Conservation (phyloP, 2,329 filamentous ascomycete genomes). For the Aspergillus melleus region DNA sequence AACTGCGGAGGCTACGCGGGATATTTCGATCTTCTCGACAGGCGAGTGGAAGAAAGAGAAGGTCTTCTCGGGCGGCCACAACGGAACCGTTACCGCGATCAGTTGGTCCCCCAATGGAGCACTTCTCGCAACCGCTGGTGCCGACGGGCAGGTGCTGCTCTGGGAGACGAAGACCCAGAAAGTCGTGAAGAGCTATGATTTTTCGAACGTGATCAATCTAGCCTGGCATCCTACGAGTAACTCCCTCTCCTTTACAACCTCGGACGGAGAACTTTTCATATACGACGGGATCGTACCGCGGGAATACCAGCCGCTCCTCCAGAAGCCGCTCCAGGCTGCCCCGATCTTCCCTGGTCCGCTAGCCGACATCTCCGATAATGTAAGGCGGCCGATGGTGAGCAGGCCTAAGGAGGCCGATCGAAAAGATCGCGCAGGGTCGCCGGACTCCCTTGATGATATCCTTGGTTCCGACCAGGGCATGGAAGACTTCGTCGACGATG, state of each 20-base stretch:
- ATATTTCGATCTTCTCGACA: constrained; percentile 84
- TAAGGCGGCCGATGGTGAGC: constrained; percentile 56
- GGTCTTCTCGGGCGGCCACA: constrained; percentile 75
- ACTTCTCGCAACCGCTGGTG: constrained; percentile 67
- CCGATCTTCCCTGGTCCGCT: constrained; percentile 84
- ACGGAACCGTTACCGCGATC: constrained; percentile 79
- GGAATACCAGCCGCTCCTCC: constrained; percentile 51
- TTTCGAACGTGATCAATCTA: constrained; percentile 80
- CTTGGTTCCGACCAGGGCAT: constrained; percentile 64
- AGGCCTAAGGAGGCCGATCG: constrained; percentile 56
- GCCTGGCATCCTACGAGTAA: constrained; percentile 91
- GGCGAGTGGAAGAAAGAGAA: constrained; percentile 87
- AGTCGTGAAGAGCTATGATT: constrained; percentile 74
- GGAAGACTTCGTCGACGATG: constrained; percentile 89
- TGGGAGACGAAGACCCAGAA: constrained; percentile 92
- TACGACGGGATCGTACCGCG: constrained; percentile 60
- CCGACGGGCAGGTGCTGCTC: constrained; percentile 55
- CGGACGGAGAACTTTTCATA: constrained; percentile 90
- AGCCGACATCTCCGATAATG: constrained; percentile 67
- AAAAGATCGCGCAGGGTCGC: constrained; percentile 60
- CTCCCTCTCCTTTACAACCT: constrained; percentile 85
- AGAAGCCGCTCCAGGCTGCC: constrained; percentile 66
- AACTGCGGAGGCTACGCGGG: constrained; percentile 74
- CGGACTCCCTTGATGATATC: constrained; percentile 81
- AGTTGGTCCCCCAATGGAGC: constrained; percentile 96